phyloP scores from a whole-genome alignment of 176 grass and related monocot genomes.

The Poa annua region DNA sequence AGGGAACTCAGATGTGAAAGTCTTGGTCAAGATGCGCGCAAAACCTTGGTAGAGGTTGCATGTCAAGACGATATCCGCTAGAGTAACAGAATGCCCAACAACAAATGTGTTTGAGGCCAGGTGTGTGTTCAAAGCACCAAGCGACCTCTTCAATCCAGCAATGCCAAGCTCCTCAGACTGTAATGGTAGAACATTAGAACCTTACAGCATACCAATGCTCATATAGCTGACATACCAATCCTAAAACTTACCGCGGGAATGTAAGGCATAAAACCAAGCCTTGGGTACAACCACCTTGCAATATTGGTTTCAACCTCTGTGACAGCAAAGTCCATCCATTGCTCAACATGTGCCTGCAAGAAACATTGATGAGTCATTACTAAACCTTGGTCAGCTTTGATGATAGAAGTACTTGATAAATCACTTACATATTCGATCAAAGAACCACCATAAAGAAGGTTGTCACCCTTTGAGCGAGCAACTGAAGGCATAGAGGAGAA shows the following conservation, averaged over 20 bases:
- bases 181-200: background rate
- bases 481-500: conserved; percentile 51
- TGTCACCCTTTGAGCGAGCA: conserved; percentile 70
- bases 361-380: conserved; percentile 1
- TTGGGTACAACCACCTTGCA: conserved; percentile 68
- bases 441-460: conserved; percentile 67
- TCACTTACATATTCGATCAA: conserved; percentile 85
- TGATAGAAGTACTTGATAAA: background rate
- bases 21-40: conserved; percentile 54
- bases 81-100: conserved; percentile 76
- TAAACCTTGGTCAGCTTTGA: background rate
- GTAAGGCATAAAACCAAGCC: conserved; percentile 60
- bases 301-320: conserved; percentile 74
- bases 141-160: conserved; percentile 66
- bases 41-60: conserved; percentile 77
- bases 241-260: conserved; percentile 51
- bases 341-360: conserved; percentile 73
- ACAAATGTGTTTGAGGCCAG: conserved; percentile 73
- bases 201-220: background rate
- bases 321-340: conserved; percentile 86
- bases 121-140: conserved; percentile 68
- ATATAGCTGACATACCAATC: background rate
- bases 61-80: conserved; percentile 74
- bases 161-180: conserved; percentile 78
- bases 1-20: conserved; percentile 82